A percentile compares a stretch with the other conserved stretches of the same genome.
Conservation (phyloP, 495 filamentous ascomycete genomes). For the Venustampulla echinocandica region DNA sequence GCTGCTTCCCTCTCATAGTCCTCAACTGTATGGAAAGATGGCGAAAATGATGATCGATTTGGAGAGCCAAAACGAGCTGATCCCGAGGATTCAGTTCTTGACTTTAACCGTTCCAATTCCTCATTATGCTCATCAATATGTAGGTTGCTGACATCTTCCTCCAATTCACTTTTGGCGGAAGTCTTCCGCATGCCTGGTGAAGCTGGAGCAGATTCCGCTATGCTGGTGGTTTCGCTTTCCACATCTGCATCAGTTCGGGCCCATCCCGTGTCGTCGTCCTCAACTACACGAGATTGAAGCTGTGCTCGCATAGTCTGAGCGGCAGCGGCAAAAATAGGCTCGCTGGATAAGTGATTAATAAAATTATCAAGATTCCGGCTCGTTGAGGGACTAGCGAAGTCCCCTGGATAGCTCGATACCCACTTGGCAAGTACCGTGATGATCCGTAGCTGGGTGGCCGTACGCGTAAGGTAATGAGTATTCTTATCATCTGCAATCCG, state of each 20-base stretch:
- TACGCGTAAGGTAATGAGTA: slow-evolving; percentile 55
- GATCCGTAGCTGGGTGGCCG: slow-evolving; percentile 70
- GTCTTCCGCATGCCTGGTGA: slow-evolving; percentile 13
- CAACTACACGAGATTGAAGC: slow-evolving; percentile 51
- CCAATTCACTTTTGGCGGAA: slow-evolving; percentile 22
- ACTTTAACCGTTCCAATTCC: slow-evolving; percentile 32
- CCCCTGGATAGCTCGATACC: slow-evolving; percentile 83
- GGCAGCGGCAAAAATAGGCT: slow-evolving; percentile 69
- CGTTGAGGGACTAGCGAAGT: slow-evolving; percentile 78
- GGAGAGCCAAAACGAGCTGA: slow-evolving; percentile 20
- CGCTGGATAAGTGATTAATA: slow-evolving; percentile 54
- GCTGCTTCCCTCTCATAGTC: slow-evolving; percentile 66
- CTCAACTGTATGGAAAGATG: slow-evolving; percentile 54
- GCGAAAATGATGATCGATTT: slow-evolving; percentile 31
- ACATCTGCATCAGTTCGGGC: slow-evolving; percentile 47
- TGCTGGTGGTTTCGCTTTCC: slow-evolving; percentile 11
- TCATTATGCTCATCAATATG: slow-evolving; percentile 29
- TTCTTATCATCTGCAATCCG: slow-evolving; percentile 51
- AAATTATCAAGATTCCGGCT: slow-evolving; percentile 62
- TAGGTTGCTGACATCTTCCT: slow-evolving; percentile 35
- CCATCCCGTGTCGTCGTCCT: slow-evolving; percentile 81
- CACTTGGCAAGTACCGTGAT: slow-evolving; percentile 80
- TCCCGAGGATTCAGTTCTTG: slow-evolving; percentile 33
- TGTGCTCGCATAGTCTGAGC: slow-evolving; percentile 71
- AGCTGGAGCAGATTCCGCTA: slow-evolving; percentile 9